phyloP scores from a whole-genome alignment of 306 rosid species.

The Pterocarpus macrocarpus region DNA sequence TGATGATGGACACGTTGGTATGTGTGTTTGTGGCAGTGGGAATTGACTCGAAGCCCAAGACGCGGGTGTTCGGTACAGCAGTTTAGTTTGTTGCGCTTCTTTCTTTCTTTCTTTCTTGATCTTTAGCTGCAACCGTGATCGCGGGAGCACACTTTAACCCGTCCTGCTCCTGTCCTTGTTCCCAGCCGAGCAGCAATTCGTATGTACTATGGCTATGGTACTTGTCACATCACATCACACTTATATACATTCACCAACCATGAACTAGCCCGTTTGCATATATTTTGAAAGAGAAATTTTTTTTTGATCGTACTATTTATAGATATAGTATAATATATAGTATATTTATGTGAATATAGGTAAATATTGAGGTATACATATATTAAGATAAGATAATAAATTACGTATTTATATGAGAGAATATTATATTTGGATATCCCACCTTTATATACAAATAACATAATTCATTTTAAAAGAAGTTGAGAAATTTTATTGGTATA shows the following conservation, averaged over 20 bases:
- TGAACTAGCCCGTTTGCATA: not conserved
- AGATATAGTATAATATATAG: too few species aligned
- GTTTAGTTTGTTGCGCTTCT: slow-evolving; percentile 27
- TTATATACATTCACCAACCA: not conserved
- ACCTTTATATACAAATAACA: too few species aligned
- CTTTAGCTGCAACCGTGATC: not conserved
- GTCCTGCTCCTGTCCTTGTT: not conserved
- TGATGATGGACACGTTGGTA: not conserved
- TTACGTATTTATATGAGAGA: too few species aligned
- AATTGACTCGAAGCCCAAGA: slow-evolving; percentile 37
- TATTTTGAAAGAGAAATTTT: not conserved
- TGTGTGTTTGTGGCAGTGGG: not conserved
- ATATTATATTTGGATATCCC: too few species aligned
- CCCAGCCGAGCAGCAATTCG: not conserved
- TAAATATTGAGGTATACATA: too few species aligned
- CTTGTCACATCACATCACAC: not conserved
- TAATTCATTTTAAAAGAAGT: too few species aligned
- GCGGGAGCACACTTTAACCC: slow-evolving; percentile 23
- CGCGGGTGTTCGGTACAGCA: slow-evolving; percentile 37
- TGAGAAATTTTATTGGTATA: too few species aligned
- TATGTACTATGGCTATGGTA: not conserved
- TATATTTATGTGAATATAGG: too few species aligned
- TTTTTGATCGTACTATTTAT: too few species aligned
- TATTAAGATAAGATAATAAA: too few species aligned
- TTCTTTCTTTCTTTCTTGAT: not conserved